These are phyloP conservation scores for Hydrangea macrophylla DNA, from an alignment of 148 eudicot species.

Conservation along the genomic window DNA sequence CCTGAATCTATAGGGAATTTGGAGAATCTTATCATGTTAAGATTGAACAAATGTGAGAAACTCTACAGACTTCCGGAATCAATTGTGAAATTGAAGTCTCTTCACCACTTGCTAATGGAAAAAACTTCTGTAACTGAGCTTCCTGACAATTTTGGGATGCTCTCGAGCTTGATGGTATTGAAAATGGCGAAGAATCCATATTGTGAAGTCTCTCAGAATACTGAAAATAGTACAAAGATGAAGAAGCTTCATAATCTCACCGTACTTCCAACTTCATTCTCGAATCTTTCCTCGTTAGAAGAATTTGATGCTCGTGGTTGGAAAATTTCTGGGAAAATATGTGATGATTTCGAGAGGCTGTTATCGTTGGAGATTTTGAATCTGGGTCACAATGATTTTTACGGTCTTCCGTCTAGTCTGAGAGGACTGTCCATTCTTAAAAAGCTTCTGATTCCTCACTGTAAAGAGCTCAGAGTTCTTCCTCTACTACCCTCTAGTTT, in stretches of 20 bases:
- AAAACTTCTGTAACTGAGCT: slow-evolving; percentile 39
- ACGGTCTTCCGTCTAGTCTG: slow-evolving; percentile 47
- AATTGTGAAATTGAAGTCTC: slow-evolving; percentile 37
- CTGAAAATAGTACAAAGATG: slow-evolving; percentile 12
- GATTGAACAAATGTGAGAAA: slow-evolving; percentile 34
- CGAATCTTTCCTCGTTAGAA: slow-evolving; percentile 32
- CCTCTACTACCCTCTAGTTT: slow-evolving; percentile 61
- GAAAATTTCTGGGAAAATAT: slow-evolving; percentile 42
- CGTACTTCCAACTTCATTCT: slow-evolving; percentile 47
- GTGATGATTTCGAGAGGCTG: slow-evolving; percentile 42
- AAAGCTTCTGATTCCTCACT: slow-evolving; percentile 38
- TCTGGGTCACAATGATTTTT: slow-evolving; percentile 49
- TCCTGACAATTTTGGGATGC: slow-evolving; percentile 56
- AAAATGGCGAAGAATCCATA: slow-evolving; percentile 38
- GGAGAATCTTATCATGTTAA: slow-evolving; percentile 40
- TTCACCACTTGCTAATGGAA: slow-evolving; percentile 38
- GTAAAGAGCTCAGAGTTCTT: slow-evolving; percentile 39
- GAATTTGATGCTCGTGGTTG: slow-evolving; percentile 55
- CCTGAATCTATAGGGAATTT: slow-evolving; percentile 49
- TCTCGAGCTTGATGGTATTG: slow-evolving; percentile 32
- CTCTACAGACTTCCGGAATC: slow-evolving; percentile 37
- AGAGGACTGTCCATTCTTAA: slow-evolving; percentile 37
- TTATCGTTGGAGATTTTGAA: slow-evolving; percentile 38
- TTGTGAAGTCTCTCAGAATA: slow-evolving; percentile 6
- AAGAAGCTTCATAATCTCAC: not conserved